Conservation (phyloP, 2,329 filamentous ascomycete genomes). For the Alternaria brassicae region DNA sequence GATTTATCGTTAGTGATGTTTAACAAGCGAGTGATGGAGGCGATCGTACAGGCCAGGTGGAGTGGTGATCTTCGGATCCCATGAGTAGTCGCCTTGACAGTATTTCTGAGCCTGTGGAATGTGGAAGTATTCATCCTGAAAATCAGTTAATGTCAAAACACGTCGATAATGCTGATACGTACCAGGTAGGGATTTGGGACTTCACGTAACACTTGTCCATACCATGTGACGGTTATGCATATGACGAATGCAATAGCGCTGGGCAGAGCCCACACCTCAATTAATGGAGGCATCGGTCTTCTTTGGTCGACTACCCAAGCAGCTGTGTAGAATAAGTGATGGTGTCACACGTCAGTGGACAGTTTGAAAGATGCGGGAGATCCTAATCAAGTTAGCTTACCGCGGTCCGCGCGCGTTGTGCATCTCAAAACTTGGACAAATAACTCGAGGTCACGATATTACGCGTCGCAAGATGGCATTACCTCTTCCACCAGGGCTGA, state of each 20-base stretch:
- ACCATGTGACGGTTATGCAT: slow-evolving; percentile 36
- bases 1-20: slow-evolving; percentile 37
- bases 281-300: slow-evolving; percentile 28
- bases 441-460: slow-evolving; percentile 12
- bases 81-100: slow-evolving; percentile 73
- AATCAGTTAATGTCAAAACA: slow-evolving; percentile 1
- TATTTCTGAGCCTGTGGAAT: slow-evolving; percentile 91
- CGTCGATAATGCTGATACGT: slow-evolving; percentile 30
- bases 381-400: slow-evolving; percentile 26
- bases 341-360: not conserved
- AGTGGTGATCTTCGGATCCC: slow-evolving; percentile 98
- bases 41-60: slow-evolving; percentile 75
- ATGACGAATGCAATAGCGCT: slow-evolving; percentile 30
- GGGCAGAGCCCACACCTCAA: slow-evolving; percentile 34
- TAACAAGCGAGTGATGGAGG: not conserved
- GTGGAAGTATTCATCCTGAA: slow-evolving; percentile 84
- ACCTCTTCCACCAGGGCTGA: slow-evolving; percentile 70
- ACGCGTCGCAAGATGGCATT: slow-evolving; percentile 62
- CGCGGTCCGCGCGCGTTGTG: slow-evolving; percentile 15
- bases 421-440: slow-evolving; percentile 16
- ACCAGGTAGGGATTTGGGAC: slow-evolving; percentile 67
- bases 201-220: slow-evolving; percentile 52
- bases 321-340: not conserved
- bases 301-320: not conserved
- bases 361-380: slow-evolving; percentile 12